A percentile compares a stretch with the other conserved stretches of the same genome.
These are phyloP conservation scores for Raddia distichophylla DNA, from an alignment of 176 grass and related monocot species.

Conservation along the genomic window DNA sequence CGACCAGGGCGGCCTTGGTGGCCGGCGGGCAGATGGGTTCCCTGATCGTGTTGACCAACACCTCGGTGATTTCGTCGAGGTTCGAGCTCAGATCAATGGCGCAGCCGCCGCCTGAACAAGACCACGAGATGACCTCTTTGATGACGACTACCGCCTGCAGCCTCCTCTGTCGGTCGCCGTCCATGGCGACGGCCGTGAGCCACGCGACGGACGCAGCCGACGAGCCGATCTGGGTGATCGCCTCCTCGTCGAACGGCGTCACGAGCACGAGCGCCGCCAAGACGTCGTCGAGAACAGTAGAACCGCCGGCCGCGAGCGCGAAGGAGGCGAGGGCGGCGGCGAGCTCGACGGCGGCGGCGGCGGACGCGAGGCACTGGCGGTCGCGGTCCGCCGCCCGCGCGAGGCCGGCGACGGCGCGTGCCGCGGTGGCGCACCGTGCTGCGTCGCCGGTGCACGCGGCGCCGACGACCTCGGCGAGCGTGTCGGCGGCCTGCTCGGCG, in stretches of 20 bases:
- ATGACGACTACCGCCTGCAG: conserved; percentile 40
- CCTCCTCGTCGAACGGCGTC: conserved; percentile 46
- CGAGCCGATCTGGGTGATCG: conserved; percentile 27
- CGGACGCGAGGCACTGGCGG: conserved; percentile 34
- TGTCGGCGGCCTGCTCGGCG: conserved; percentile 7
- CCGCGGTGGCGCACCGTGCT: conserved; percentile 22
- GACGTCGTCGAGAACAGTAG: conserved; percentile 26
- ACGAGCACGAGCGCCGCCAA: conserved; percentile 47
- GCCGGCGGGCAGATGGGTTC: conserved; percentile 44
- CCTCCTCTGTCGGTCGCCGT: conserved; percentile 39
- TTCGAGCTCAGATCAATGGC: conserved; percentile 15
- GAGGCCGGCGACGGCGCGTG: conserved; percentile 8
- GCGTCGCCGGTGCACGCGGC: conserved; percentile 7
- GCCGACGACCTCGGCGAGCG: conserved; percentile 4
- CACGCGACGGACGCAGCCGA: conserved; percentile 25
- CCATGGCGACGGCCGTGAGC: conserved; percentile 31
- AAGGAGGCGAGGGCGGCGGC: conserved; percentile 36
- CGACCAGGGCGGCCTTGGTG: conserved; percentile 47
- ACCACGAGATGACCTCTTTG: conserved; percentile 38
- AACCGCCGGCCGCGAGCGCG: conserved; percentile 8
- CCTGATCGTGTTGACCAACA: conserved; percentile 45
- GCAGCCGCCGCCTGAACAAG: background rate
- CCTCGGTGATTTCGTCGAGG: conserved; percentile 40
- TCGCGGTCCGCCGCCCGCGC: conserved; percentile 31
- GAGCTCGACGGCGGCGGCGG: conserved; percentile 34